phyloP scores from a whole-genome alignment of 768 basidiomycete genomes.

The Cystobasidium ongulense region DNA sequence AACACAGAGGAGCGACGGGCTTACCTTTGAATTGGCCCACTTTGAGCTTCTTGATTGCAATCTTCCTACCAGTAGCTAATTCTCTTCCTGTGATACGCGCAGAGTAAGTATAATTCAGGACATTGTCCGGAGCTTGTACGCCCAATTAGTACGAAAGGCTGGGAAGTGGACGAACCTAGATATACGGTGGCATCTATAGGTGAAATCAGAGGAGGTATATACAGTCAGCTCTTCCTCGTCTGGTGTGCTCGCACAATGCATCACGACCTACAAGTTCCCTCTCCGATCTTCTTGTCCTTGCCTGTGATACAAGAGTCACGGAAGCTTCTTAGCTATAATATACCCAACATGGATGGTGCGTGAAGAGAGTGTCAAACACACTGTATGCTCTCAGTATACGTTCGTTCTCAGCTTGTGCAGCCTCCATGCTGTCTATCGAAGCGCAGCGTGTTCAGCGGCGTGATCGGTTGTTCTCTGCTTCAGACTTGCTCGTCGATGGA shows the following conservation, averaged over 20 bases:
- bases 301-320: neutral
- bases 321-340: neutral
- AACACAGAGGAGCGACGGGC: too few species aligned
- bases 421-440: conserved; percentile 27
- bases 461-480: neutral
- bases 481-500: neutral
- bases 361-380: neutral
- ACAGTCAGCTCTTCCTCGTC: neutral
- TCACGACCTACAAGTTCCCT: conserved; percentile 69
- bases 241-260: neutral
- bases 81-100: conserved; percentile 56
- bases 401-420: conserved; percentile 35
- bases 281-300: conserved; percentile 51
- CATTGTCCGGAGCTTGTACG: neutral
- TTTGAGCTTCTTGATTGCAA: conserved; percentile 86
- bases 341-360: neutral
- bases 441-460: neutral
- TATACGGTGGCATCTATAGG: conserved; percentile 32
- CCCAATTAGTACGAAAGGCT: too few species aligned
- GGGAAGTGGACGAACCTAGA: conserved; percentile 30
- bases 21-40: conserved; percentile 41
- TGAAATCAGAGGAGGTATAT: neutral
- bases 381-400: conserved; percentile 35
- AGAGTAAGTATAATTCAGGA: neutral
- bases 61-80: conserved; percentile 63